Evolutionary conservation across 495 filamentous ascomycete species (phyloP).

Genomic region (Aspergillus bridgeri): DNA sequence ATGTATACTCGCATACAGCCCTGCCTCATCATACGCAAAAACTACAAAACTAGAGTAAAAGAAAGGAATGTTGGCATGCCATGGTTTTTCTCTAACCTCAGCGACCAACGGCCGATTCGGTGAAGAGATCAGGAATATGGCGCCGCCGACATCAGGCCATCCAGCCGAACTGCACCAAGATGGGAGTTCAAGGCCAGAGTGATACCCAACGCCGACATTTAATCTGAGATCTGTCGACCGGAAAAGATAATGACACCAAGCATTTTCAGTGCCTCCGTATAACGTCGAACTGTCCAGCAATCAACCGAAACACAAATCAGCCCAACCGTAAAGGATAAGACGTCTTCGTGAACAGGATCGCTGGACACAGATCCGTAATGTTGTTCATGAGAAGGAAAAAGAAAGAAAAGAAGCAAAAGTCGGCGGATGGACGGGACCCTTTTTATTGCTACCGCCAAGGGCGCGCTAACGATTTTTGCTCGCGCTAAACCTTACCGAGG

Average conservation of each 20-base stretch:
- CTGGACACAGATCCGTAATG: constrained; percentile 78
- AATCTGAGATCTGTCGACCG: constrained; percentile 90
- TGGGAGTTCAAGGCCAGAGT: constrained; percentile 66
- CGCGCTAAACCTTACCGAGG: constrained; percentile 31
- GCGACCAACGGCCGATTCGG: constrained; percentile 71
- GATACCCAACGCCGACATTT: constrained; percentile 48
- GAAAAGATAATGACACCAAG: constrained; percentile 74
- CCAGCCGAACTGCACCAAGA: constrained; percentile 63
- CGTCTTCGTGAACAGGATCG: constrained; percentile 57
- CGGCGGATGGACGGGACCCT: constrained; percentile 22
- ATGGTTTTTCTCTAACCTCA: constrained; percentile 88
- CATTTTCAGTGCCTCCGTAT: constrained; percentile 69
- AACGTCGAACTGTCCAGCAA: constrained; percentile 78
- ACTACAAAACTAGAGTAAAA: not conserved
- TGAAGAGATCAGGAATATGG: constrained; percentile 85
- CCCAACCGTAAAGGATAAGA: constrained; percentile 35
- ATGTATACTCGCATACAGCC: constrained; percentile 4
- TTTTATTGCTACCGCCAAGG: constrained; percentile 31
- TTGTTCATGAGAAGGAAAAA: constrained; percentile 47
- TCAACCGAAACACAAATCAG: constrained; percentile 62
- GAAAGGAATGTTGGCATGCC: constrained; percentile 61
- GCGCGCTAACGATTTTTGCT: constrained; percentile 16
- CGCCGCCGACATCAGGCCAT: constrained; percentile 57
- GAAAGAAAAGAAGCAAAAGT: constrained; percentile 16
- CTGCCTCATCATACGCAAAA: not conserved